phyloP scores from a whole-genome alignment of 345 rosid genomes.

The Isatis tinctoria region DNA sequence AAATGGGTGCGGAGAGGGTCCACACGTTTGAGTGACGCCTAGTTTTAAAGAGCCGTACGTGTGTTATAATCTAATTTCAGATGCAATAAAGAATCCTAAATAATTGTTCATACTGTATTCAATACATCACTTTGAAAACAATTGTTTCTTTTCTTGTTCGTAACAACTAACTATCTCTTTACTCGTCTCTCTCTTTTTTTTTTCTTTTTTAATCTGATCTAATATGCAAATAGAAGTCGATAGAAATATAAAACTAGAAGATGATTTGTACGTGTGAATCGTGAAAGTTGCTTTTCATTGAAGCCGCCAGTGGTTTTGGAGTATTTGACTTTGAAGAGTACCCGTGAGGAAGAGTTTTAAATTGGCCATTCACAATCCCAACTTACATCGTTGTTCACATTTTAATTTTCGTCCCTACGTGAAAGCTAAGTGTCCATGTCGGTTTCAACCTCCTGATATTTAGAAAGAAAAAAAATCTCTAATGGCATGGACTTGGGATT shows the following conservation, averaged over 20 bases:
- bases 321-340: slow-evolving; percentile 9
- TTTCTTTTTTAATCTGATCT: neutral
- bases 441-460: neutral
- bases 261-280: neutral
- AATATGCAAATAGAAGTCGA: neutral
- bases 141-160: neutral
- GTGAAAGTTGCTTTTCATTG: neutral
- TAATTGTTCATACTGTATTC: neutral
- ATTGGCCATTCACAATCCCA: neutral
- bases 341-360: neutral
- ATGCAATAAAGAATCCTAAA: neutral
- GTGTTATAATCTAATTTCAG: neutral
- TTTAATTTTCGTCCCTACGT: neutral
- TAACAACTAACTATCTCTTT: neutral
- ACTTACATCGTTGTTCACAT: neutral
- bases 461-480: neutral
- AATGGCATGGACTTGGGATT: neutral
- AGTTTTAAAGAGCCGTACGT: slow-evolving; percentile 9
- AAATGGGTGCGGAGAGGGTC: slow-evolving; percentile 14
- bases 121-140: neutral
- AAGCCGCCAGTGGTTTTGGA: slow-evolving; percentile 21
- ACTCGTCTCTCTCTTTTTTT: neutral
- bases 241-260: neutral
- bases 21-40: slow-evolving; percentile 8
- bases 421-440: neutral